Base-by-base conservation (phyloP, 768 basidiomycete species). In the Psilocybe subaeruginosa region DNA sequence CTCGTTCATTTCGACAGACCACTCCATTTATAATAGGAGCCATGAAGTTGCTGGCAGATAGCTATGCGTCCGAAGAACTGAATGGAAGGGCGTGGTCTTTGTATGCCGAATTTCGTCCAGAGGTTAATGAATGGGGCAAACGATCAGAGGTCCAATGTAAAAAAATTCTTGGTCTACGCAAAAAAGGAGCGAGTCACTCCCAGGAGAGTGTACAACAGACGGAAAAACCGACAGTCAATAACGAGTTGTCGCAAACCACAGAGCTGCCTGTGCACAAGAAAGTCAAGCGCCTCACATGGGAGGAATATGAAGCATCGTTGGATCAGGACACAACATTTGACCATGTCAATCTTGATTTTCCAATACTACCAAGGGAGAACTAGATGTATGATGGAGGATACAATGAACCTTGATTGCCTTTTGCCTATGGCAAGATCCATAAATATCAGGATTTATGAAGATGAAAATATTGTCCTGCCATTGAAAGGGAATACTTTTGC, bases 81-180 rank as follows among this genome's bases (percentile, higher is more conserved):
- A 90, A 89, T 68, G 71, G 70, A 50, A 76, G 80, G 58, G 97
- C 90, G 8, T 95, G 91, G 78, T 76, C 81, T 17, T 78, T 99
- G 46, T 99, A 98, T 71, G 84, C 87, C 27, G 89, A 92, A 16
- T 97, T 98, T 73, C 87, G 96, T 60, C 96, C 96, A 8, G 79
- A 80, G 11, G 88, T 87, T 0, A 86, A 86, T 29, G 87, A 85
- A 27, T 99, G 96, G 96, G 96, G 96, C 4, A 85, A 89, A 71
- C 82, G 85, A 58, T 91, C 88, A 3, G 87, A 92, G 66, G 77
- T 97, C 29, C 80, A 80, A 39, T 92, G 91, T 68, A 79, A 80
- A 45, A 85, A 70, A 33, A 90, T 99, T 53, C 78, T 98, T 33
- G 81, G 70, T 17, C 71, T 92, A 60, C 76, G 87, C 52, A 81